phyloP scores from a whole-genome alignment of 352 stramenopile species.

The Globisporangium spiculum region DNA sequence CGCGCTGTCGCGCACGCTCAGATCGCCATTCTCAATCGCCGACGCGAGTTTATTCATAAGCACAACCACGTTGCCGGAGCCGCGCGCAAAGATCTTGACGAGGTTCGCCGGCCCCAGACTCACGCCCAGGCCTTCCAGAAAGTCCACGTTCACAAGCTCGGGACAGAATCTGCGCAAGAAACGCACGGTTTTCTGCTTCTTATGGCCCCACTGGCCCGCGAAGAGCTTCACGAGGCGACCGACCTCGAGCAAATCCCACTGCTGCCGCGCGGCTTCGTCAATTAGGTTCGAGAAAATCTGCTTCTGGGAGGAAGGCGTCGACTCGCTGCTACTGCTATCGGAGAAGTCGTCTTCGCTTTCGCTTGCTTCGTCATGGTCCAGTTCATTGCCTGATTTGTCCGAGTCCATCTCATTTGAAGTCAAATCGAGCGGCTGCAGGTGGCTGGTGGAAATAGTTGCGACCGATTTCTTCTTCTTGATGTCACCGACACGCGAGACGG shows the following conservation, averaged over 20 bases:
- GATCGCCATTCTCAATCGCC: conserved; percentile 64
- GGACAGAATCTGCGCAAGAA: conserved; percentile 66
- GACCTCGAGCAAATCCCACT: conserved; percentile 78
- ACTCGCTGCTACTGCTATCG: neutral
- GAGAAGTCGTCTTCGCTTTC: conserved; percentile 12
- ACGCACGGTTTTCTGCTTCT: conserved; percentile 49
- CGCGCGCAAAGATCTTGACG: conserved; percentile 64
- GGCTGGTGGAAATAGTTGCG: neutral
- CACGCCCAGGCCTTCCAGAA: conserved; percentile 74
- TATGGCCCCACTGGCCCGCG: conserved; percentile 49
- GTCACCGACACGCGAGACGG: neutral
- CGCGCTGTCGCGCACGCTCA: conserved; percentile 50
- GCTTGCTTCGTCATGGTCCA: conserved; percentile 14
- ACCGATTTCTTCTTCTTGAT: conserved; percentile 1
- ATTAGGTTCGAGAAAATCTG: conserved; percentile 74
- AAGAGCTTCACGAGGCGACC: conserved; percentile 81
- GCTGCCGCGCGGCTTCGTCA: conserved; percentile 66
- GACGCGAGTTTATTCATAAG: conserved; percentile 76
- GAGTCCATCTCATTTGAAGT: conserved; percentile 5
- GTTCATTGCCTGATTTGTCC: neutral
- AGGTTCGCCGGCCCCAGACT: conserved; percentile 52
- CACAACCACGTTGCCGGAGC: conserved; percentile 52
- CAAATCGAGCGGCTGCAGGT: neutral
- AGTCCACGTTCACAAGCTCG: conserved; percentile 85
- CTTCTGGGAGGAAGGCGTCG: conserved; percentile 21